A percentile compares a stretch with the other conserved stretches of the same genome.
Conservation (phyloP, 805 yeast genomes). For the Wickerhamiella australiensis region DNA sequence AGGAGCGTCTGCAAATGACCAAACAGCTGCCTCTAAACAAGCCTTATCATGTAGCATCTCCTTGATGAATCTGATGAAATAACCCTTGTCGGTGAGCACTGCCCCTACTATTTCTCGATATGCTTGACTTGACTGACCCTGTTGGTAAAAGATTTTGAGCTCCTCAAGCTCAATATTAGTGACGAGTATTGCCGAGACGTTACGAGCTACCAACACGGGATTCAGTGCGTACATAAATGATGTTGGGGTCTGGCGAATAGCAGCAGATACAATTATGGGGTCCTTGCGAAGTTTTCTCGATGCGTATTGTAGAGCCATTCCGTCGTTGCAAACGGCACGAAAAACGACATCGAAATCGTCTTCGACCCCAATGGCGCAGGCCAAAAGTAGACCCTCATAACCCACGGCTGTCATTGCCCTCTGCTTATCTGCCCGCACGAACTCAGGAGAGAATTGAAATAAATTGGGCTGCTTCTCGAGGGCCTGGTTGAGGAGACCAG, state of each 20-base stretch:
- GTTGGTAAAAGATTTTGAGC: neutral
- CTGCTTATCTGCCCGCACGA: neutral
- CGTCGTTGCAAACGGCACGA: neutral
- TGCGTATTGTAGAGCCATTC: neutral
- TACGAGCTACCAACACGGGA: neutral
- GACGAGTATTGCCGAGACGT: neutral
- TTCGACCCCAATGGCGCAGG: neutral
- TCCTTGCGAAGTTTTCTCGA: neutral
- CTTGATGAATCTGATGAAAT: neutral
- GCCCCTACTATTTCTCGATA: neutral
- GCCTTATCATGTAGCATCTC: neutral
- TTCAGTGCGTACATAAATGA: neutral
- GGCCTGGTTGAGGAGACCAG: neutral
- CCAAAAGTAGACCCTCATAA: neutral
- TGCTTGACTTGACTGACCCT: neutral
- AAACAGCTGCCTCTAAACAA: neutral
- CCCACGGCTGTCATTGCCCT: neutral
- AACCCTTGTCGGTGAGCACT: neutral
- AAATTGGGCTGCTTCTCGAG: neutral
- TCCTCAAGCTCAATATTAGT: neutral
- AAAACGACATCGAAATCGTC: neutral
- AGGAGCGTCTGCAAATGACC: neutral
- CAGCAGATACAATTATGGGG: neutral
- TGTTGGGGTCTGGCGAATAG: neutral
- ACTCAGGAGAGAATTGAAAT: neutral